A percentile compares a stretch with the other conserved stretches of the same genome.
These are phyloP conservation scores for Boehmeria nivea DNA, from an alignment of 306 rosid species.

Conservation along the genomic window DNA sequence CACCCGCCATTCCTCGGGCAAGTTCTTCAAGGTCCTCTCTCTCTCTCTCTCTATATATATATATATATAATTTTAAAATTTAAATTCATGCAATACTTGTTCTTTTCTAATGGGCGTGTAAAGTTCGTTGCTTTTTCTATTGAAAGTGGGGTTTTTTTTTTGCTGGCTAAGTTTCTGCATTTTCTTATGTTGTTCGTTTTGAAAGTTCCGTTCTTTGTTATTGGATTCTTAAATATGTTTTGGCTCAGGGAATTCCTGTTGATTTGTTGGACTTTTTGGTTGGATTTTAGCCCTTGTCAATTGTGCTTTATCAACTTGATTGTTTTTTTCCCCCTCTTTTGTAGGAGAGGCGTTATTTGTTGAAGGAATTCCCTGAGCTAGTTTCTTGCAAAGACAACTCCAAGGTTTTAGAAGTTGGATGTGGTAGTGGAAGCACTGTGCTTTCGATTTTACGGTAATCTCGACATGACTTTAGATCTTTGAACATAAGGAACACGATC, in stretches of 20 bases:
- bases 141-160: too few species aligned
- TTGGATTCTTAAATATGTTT: too few species aligned
- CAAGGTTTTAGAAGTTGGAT: constrained; percentile 77
- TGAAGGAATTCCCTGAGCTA: constrained; percentile 77
- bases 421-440: constrained; percentile 87
- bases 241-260: too few species aligned
- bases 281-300: neutral
- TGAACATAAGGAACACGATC: neutral
- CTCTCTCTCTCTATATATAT: neutral
- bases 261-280: neutral
- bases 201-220: too few species aligned
- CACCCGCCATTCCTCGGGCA: constrained; percentile 80
- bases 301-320: neutral
- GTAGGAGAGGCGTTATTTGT: constrained; percentile 83
- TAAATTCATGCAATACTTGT: too few species aligned
- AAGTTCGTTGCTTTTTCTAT: too few species aligned
- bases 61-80: too few species aligned
- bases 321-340: constrained; percentile 2
- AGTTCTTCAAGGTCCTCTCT: constrained; percentile 72
- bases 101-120: too few species aligned
- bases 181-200: too few species aligned
- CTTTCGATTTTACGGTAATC: constrained; percentile 75
- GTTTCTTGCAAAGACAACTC: constrained; percentile 38
- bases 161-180: too few species aligned
- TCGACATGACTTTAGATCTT: neutral